Evolutionary conservation across 2,329 filamentous ascomycete genomes (phyloP).

Genomic region (Sporothrix brasiliensis): DNA sequence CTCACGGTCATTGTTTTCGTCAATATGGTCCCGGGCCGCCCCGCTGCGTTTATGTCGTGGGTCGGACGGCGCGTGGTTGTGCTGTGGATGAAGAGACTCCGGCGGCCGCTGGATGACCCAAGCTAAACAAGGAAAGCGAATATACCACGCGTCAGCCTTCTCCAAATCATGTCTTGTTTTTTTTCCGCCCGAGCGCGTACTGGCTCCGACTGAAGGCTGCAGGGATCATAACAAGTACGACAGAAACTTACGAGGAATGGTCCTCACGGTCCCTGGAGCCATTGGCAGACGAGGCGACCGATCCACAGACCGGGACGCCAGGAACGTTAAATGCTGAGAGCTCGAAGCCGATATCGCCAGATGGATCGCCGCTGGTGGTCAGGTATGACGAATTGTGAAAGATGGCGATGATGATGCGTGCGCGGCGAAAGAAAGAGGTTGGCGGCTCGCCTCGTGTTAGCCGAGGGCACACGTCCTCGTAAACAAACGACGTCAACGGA

Average conservation of each 20-base stretch:
- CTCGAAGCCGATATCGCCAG: neutral
- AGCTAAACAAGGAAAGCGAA: constrained; percentile 28
- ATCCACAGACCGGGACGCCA: constrained; percentile 2
- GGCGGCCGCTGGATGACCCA: constrained; percentile 37
- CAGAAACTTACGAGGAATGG: constrained; percentile 27
- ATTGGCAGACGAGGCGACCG: neutral
- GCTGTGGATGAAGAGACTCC: constrained; percentile 34
- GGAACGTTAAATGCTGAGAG: neutral
- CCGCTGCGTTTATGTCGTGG: constrained; percentile 25
- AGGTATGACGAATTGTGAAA: neutral
- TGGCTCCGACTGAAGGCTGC: neutral
- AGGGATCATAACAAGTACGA: neutral
- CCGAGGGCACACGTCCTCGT: constrained; percentile 8
- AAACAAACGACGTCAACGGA: constrained; percentile 28
- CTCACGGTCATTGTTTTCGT: neutral
- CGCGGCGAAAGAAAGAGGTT: neutral
- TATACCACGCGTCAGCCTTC: neutral
- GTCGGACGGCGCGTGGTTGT: constrained; percentile 36
- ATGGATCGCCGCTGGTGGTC: constrained; percentile 18
- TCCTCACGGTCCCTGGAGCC: constrained; percentile 29
- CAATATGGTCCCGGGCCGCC: neutral
- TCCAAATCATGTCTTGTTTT: neutral
- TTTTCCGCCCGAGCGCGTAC: neutral
- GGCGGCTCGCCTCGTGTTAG: constrained; percentile 24
- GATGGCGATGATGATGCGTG: neutral